These are phyloP conservation scores for Claviceps digitariae DNA, from an alignment of 2,329 filamentous ascomycete species.

Conservation along the genomic window DNA sequence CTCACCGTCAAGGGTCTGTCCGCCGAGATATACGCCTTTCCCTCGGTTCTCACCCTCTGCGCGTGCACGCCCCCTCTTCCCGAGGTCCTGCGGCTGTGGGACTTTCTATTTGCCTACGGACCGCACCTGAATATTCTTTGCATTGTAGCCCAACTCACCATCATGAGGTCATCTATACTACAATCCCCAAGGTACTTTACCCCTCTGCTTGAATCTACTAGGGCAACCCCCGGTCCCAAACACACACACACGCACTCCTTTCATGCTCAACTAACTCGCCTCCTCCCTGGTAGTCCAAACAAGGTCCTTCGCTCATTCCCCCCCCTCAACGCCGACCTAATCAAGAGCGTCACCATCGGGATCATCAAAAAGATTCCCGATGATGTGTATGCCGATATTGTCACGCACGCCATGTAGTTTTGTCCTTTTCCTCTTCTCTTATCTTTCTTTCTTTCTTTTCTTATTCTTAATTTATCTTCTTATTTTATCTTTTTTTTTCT, in stretches of 20 bases:
- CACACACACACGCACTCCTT: too few relatives aligned
- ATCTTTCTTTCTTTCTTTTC: background rate
- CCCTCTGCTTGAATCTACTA: background rate
- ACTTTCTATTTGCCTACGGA: constrained; percentile 93
- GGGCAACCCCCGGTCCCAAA: too few relatives aligned
- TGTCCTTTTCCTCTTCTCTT: too few relatives aligned
- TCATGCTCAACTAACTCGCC: constrained; percentile 13
- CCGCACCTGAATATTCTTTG: constrained; percentile 90
- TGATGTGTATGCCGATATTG: constrained; percentile 80
- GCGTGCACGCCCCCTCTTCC: constrained; percentile 91
- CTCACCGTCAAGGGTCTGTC: constrained; percentile 76
- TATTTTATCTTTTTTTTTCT: background rate
- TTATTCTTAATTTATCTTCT: background rate
- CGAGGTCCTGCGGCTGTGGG: constrained; percentile 87
- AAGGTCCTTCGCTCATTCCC: constrained; percentile 84
- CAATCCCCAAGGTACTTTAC: constrained; percentile 59
- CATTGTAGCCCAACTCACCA: constrained; percentile 86
- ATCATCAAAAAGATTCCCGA: constrained; percentile 84
- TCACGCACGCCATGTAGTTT: constrained; percentile 61
- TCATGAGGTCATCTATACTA: constrained; percentile 74
- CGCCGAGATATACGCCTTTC: constrained; percentile 92
- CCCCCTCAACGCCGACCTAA: constrained; percentile 65
- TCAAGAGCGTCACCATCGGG: constrained; percentile 73
- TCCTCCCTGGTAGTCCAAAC: constrained; percentile 52
- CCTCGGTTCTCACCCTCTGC: constrained; percentile 84